phyloP scores from a whole-genome alignment of 106 monocot genomes.

The Apostasia shenzhenica region DNA sequence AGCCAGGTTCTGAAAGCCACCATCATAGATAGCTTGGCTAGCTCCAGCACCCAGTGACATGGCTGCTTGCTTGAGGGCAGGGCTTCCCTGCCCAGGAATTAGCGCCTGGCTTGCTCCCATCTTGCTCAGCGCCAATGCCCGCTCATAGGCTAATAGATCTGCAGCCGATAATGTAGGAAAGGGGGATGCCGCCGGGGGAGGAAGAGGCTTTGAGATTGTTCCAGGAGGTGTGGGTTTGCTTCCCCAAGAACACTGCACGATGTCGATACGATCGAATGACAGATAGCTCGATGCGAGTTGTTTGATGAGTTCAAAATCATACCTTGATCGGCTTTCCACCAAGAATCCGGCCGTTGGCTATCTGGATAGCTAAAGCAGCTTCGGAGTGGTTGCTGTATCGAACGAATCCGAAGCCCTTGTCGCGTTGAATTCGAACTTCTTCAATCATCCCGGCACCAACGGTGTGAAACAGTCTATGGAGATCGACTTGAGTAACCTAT shows the following conservation, averaged over 20 bases:
- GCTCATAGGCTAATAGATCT: conserved; percentile 42
- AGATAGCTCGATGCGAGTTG: not conserved
- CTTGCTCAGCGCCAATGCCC: conserved; percentile 43
- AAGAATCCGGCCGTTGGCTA: conserved; percentile 51
- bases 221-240: conserved; percentile 66
- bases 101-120: conserved; percentile 37
- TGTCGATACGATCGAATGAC: too few species aligned
- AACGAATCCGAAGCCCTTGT: conserved; percentile 82
- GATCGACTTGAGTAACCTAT: conserved; percentile 69
- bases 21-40: conserved; percentile 74
- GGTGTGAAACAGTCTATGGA: conserved; percentile 55
- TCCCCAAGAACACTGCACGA: conserved; percentile 67
- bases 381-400: conserved; percentile 67
- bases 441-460: conserved; percentile 60
- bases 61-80: conserved; percentile 40
- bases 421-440: conserved; percentile 67
- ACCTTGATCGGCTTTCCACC: conserved; percentile 75
- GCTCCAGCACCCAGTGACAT: conserved; percentile 42
- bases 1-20: conserved; percentile 42
- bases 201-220: conserved; percentile 31
- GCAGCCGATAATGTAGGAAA: conserved; percentile 28
- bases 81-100: not conserved
- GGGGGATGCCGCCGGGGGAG: conserved; percentile 31
- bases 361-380: conserved; percentile 76
- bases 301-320: not conserved